A percentile compares a stretch with the other conserved stretches of the same genome.
These are phyloP conservation scores for Metschnikowia noctiluminum DNA, from an alignment of 805 yeast genomes.

Conservation along the genomic window DNA sequence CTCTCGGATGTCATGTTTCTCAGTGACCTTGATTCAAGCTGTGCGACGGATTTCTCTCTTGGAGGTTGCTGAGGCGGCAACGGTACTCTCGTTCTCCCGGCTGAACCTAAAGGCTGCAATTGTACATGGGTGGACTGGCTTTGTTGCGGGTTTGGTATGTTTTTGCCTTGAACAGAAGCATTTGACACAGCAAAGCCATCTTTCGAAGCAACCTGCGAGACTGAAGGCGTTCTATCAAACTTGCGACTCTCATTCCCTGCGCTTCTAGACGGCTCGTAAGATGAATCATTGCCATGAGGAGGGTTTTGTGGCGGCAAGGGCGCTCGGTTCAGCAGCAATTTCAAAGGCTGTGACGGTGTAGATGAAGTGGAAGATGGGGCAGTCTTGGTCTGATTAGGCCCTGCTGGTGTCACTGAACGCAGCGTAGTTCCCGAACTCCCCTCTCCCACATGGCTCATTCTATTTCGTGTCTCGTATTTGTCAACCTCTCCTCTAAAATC, in stretches of 20 bases:
- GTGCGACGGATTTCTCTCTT: background rate
- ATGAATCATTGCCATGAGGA: background rate
- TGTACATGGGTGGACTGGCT: background rate
- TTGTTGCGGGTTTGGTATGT: background rate
- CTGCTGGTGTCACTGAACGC: slow-evolving; percentile 1
- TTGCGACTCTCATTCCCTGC: background rate
- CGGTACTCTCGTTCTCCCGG: slow-evolving; percentile 17
- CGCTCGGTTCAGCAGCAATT: slow-evolving; percentile 8
- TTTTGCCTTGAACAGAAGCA: background rate
- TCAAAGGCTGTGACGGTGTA: background rate
- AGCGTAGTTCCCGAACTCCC: background rate
- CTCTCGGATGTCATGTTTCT: slow-evolving; percentile 14
- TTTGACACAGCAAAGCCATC: background rate
- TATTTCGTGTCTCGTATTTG: background rate
- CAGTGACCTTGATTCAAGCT: slow-evolving; percentile 7
- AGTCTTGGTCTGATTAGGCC: background rate
- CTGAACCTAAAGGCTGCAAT: background rate
- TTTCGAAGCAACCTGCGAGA: slow-evolving; percentile 19
- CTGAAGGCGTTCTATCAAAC: slow-evolving; percentile 16
- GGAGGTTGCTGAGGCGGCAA: slow-evolving; percentile 23
- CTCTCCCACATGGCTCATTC: background rate
- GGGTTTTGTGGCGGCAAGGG: slow-evolving; percentile 23
- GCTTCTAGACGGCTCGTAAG: background rate
- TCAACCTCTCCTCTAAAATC: background rate
- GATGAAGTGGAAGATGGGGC: slow-evolving; percentile 2